Evolutionary conservation across 2,329 filamentous ascomycete species (phyloP), one percentile per base, ranked within the genome.

Genomic region (Hawksworthiomyces lignivorus): DNA sequence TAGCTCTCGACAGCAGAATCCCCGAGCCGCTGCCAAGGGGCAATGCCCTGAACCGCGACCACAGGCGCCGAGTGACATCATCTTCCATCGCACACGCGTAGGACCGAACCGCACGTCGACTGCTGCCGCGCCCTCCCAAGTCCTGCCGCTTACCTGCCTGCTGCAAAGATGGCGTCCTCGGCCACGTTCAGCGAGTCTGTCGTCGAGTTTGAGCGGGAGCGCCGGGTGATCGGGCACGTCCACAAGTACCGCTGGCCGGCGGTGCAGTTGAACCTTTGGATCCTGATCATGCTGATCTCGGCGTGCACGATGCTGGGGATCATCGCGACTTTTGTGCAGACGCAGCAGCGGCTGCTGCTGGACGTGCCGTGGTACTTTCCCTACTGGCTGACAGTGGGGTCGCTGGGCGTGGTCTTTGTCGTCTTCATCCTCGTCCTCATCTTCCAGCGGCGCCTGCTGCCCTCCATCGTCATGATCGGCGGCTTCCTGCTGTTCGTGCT

Each of bases 191-290:
- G 54, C 41, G 61, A 62, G 47, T 71, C 70, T 54, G 59, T 65
- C 31, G 36, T 36, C 18, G 8, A 43, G 66, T 69, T 65, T 29
- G 54, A 64, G 46, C n/a, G n/a, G n/a, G n/a, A n/a, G n/a, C n/a
- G n/a, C n/a, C n/a, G n/a, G n/a, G n/a, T n/a, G n/a, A n/a, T n/a
- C 67, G 66, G 49, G 58, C 68, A 66, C 50, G 60, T 78, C 4
- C 73, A 75, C 54, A 72, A 71, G 31, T 84, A 83, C 66, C 77
- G 78, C 62, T 84, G 80, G 80, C 80, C 80, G 15, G 75, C 76
- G n/a, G 59, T 77, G 41, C 75, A 80, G 59, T 68, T 84, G 45
- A 82, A 82, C 55, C 61, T 82, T 38, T 82, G 80, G 77, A 75
- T 83, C 55, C 64, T 83, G 37, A 64, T 82, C 50, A 82, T 83